A percentile compares a stretch with the other conserved stretches of the same genome.
phyloP scores from a whole-genome alignment of 2,329 filamentous ascomycete genomes.

The Penicillium sp. region DNA sequence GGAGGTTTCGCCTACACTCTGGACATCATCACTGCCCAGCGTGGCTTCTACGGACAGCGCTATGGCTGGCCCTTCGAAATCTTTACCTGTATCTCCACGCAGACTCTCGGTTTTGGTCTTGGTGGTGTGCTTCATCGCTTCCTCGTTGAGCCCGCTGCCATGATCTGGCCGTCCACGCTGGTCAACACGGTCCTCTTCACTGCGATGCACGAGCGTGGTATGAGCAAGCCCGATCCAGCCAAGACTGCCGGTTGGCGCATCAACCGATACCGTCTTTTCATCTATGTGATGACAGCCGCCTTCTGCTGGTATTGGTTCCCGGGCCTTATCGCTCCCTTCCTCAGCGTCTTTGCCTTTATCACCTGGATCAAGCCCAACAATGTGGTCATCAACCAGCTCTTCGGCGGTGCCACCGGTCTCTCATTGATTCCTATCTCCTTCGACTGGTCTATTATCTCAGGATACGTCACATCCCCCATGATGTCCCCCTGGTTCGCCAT shows the following conservation, averaged over 20 bases:
- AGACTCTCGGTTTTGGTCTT: constrained; percentile 61
- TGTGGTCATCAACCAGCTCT: constrained; percentile 59
- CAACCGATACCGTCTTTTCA: constrained; percentile 62
- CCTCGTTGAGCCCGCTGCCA: constrained; percentile 54
- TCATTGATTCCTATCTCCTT: constrained; percentile 43
- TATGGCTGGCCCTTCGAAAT: constrained; percentile 64
- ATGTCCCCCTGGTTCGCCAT: constrained; percentile 70
- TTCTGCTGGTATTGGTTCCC: constrained; percentile 67
- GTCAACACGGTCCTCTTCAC: constrained; percentile 64
- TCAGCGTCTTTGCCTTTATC: constrained; percentile 65
- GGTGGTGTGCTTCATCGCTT: constrained; percentile 65
- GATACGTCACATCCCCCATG: constrained; percentile 62
- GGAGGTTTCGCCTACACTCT: constrained; percentile 61
- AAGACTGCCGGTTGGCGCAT: constrained; percentile 60
- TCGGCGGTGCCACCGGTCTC: constrained; percentile 18
- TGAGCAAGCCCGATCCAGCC: constrained; percentile 47
- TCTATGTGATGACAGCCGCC: constrained; percentile 51
- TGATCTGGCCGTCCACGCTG: constrained; percentile 69
- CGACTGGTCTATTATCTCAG: constrained; percentile 69
- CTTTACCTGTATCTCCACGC: constrained; percentile 62
- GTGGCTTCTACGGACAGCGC: constrained; percentile 65
- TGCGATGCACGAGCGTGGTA: constrained; percentile 61
- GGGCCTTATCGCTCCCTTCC: constrained; percentile 62
- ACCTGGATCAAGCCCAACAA: constrained; percentile 69
- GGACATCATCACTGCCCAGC: constrained; percentile 66